These are phyloP conservation scores for Alternaria novae-zelandiae DNA, from an alignment of 2,329 filamentous ascomycete species.

Conservation along the genomic window DNA sequence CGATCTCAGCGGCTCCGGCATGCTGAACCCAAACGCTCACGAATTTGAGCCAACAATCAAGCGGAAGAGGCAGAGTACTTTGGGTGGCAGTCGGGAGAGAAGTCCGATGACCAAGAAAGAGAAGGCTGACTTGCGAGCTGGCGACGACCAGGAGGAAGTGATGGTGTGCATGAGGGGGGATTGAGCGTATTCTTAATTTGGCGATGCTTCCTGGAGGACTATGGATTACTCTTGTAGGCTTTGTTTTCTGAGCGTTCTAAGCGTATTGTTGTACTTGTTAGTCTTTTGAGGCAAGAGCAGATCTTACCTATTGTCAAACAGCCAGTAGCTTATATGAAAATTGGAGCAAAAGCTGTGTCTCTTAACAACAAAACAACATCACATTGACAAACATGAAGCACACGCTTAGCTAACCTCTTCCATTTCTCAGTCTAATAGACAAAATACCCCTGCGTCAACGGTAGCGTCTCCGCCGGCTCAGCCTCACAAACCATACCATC, in stretches of 20 bases:
- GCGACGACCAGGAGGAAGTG: not conserved
- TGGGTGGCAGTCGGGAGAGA: slow-evolving; percentile 23
- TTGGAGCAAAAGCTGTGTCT: no score
- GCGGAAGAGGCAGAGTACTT: slow-evolving; percentile 36
- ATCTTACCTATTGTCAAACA: no score
- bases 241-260: not conserved
- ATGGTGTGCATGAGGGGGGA: slow-evolving; percentile 1
- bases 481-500: slow-evolving; percentile 77
- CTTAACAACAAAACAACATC: no score
- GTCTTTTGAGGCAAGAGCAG: no score
- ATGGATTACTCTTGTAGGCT: not conserved
- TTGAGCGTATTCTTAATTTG: not conserved
- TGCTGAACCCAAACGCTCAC: slow-evolving; percentile 3
- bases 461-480: slow-evolving; percentile 73
- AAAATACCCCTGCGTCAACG: slow-evolving; percentile 78
- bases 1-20: slow-evolving; percentile 1
- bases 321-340: no score
- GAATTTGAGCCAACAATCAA: slow-evolving; percentile 30
- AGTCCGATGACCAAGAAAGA: slow-evolving; percentile 37
- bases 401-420: no score
- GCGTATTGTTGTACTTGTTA: not conserved
- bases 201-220: not conserved
- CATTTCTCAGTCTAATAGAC: slow-evolving; percentile 64
- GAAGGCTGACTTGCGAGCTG: slow-evolving; percentile 11
- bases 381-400: no score